Evolutionary conservation across 179 eudicot species (phyloP).

Genomic region (Nepenthes alata): DNA sequence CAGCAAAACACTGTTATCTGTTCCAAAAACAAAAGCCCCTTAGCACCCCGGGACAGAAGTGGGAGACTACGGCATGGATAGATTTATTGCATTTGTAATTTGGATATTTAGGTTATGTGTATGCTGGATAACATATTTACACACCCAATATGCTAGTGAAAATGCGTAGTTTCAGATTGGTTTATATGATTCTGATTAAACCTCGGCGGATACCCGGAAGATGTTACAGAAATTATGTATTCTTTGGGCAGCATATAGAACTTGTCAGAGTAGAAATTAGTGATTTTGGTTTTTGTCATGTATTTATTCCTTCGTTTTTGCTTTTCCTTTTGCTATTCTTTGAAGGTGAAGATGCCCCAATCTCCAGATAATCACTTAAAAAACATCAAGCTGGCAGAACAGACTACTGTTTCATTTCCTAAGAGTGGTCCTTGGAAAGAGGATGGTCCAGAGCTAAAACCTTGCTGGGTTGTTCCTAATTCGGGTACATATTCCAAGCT

Average conservation of each 20-base stretch:
- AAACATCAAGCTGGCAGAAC: constrained; percentile 26
- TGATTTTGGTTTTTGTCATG: background rate
- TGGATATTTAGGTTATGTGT: too few relatives aligned
- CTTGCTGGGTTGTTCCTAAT: constrained; percentile 67
- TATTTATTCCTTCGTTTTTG: background rate
- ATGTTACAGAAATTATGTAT: background rate
- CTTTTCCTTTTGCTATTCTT: background rate
- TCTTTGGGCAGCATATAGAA: background rate
- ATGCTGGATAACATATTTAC: too few relatives aligned
- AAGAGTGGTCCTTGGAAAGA: constrained; percentile 53
- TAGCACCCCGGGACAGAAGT: too few relatives aligned
- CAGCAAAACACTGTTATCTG: too few relatives aligned
- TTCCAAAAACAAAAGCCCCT: too few relatives aligned
- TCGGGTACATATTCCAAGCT: constrained; percentile 24
- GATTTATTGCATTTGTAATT: too few relatives aligned
- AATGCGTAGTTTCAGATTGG: too few relatives aligned
- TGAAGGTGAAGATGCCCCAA: constrained; percentile 25
- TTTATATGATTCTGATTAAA: too few relatives aligned
- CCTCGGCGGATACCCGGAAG: too few relatives aligned
- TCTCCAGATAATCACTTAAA: constrained; percentile 18
- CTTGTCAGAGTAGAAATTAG: background rate
- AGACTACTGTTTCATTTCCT: constrained; percentile 20
- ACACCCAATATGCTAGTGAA: too few relatives aligned
- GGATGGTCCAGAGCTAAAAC: constrained; percentile 45
- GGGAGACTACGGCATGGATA: too few relatives aligned